Base-by-base conservation (phyloP, 2,329 filamentous ascomycete species). In the Aphanocladium album region DNA sequence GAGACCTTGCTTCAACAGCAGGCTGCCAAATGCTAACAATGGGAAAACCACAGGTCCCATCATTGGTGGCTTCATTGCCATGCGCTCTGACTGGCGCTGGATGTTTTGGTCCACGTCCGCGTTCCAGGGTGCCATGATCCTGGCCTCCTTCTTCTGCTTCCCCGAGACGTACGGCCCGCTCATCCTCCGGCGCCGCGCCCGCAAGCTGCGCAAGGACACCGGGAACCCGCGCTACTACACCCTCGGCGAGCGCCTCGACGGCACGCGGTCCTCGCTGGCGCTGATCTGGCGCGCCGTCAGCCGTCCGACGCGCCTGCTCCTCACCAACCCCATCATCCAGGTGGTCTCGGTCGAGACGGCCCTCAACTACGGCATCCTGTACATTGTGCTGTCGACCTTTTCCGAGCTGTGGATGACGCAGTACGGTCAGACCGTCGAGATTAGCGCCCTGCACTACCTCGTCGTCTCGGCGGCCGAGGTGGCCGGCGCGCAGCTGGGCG, bases 381-480 rank as follows among this genome's bases (percentile, higher is more conserved):
- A 88, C 60, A 80, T 89, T 23, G 77, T 86, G 33, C 78, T 89
- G 0, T 81, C 83, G 0, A 87, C 82, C 2, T 88, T 88, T 64
- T 82, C 87, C 0, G 67, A 70, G 0, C 74, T 90, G 1, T 89
- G 84, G 84, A 76, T 70, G 2, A 64, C 68, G 0, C 71, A 76
- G 16, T 90, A 90, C 66, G 67, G 77, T 57, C 77, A 87, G 66
- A 78, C 79, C 0, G 75, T 80, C 11, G 81, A 83, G 57, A 83
- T 84, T 30, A 84, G 81, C n/a, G 83, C 83, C 0, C 70, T 89
- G 0, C 86, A 89, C 70, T 89, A 87, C 71, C 79, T 88, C 45
- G 82, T 86, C 11, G 79, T 85, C 21, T 84, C 83, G 0, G 45
- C 88, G 0, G 88, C 88, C 1, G 88, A 89, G 71, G 77, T 86